Evolutionary conservation across 2,329 filamentous ascomycete species (phyloP).

Genomic region (Drechslerella dactyloides): DNA sequence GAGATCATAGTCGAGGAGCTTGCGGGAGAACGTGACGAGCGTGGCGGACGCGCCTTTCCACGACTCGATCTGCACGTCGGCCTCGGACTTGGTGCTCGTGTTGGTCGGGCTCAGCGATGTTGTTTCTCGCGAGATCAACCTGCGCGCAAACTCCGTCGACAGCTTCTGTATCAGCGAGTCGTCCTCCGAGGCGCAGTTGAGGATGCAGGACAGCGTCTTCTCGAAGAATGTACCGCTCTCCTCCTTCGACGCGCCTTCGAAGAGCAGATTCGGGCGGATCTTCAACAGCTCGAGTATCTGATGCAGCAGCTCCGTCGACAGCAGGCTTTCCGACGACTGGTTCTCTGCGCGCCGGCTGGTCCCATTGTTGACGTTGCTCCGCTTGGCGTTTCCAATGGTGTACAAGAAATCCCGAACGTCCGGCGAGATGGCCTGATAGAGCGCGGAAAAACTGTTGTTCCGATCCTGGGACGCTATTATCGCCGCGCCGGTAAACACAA

Average conservation of each 20-base stretch:
- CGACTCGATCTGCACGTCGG: conserved; percentile 43
- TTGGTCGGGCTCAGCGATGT: conserved; percentile 29
- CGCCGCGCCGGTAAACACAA: conserved; percentile 66
- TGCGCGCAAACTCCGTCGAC: conserved; percentile 42
- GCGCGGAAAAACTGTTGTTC: conserved; percentile 49
- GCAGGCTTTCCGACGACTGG: conserved; percentile 54
- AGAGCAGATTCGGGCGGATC: conserved; percentile 54
- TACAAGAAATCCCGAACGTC: conserved; percentile 55
- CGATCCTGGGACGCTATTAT: conserved; percentile 56
- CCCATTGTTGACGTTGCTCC: conserved; percentile 32
- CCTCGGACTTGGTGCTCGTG: conserved; percentile 30
- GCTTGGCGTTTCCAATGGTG: conserved; percentile 44
- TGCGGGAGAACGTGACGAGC: conserved; percentile 54
- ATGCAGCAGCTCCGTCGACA: conserved; percentile 53
- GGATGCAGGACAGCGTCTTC: conserved; percentile 45
- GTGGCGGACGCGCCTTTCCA: conserved; percentile 55
- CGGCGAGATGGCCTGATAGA: conserved; percentile 54
- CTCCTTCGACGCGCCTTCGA: conserved; percentile 51
- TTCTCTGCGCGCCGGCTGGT: conserved; percentile 46
- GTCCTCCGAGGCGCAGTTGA: conserved; percentile 48
- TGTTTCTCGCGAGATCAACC: conserved; percentile 45
- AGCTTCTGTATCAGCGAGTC: conserved; percentile 43
- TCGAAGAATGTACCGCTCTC: conserved; percentile 48
- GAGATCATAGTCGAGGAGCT: conserved; percentile 55
- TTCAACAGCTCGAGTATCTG: conserved; percentile 55